Conservation (phyloP, 1,284 basidiomycete species). For the Moesziomyces parantarcticus region DNA sequence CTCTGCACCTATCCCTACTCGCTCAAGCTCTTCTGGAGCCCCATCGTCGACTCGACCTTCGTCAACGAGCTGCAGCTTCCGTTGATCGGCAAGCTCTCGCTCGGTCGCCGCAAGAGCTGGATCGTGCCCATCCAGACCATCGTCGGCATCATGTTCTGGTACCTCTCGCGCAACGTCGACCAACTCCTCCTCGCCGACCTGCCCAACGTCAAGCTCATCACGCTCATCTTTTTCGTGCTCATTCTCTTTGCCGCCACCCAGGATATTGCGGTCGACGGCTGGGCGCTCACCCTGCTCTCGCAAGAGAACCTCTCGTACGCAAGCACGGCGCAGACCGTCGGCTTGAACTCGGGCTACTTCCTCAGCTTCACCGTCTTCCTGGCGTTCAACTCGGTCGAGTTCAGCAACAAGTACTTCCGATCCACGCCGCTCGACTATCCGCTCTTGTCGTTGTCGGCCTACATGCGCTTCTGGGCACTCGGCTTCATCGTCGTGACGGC, state of each 20-base stretch:
- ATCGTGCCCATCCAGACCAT: constrained; percentile 96
- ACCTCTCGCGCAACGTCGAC: constrained; percentile 84
- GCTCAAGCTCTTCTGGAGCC: constrained; percentile 96
- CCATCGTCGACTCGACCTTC: constrained; percentile 93
- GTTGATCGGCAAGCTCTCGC: constrained; percentile 41
- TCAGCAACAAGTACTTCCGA: constrained; percentile 82
- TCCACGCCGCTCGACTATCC: constrained; percentile 77
- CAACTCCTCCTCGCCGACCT: constrained; percentile 81
- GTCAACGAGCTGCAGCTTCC: constrained; percentile 72
- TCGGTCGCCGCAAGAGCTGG: constrained; percentile 96
- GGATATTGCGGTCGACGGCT: constrained; percentile 99
- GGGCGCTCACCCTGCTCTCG: constrained; percentile 96
- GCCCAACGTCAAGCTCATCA: constrained; percentile 83
- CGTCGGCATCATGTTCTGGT: constrained; percentile 87
- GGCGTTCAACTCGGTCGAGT: constrained; percentile 93
- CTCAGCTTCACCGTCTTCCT: constrained; percentile 97
- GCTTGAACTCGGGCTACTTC: constrained; percentile 95
- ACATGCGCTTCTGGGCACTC: constrained; percentile 86
- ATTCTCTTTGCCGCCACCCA: constrained; percentile 95
- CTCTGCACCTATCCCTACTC: constrained; percentile 96
- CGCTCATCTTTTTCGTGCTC: constrained; percentile 86
- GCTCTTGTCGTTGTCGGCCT: constrained; percentile 81
- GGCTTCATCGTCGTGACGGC: constrained; percentile 84
- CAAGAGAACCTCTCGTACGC: constrained; percentile 95
- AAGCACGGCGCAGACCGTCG: constrained; percentile 97